A percentile compares a stretch with the other conserved stretches of the same genome.
Conservation (phyloP, 306 rosid species). For the Delonix regia region DNA sequence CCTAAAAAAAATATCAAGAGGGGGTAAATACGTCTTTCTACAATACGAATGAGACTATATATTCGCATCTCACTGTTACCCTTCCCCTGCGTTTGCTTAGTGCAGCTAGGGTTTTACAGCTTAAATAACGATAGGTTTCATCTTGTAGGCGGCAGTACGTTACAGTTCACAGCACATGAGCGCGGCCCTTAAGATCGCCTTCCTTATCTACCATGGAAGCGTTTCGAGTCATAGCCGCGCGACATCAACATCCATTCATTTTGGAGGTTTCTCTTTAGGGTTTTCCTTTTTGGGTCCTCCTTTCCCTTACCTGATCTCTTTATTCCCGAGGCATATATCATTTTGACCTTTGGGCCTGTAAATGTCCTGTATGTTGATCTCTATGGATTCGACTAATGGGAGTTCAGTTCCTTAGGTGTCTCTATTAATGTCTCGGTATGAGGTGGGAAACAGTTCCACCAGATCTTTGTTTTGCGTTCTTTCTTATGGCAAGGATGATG, state of each 20-base stretch:
- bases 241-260: conserved; percentile 22
- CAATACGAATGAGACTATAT: background rate
- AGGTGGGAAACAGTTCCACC: conserved; percentile 51
- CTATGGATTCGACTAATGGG: conserved; percentile 27
- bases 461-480: background rate
- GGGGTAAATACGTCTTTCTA: conserved; percentile 23
- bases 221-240: conserved; percentile 80
- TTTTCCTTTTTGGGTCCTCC: conserved; percentile 56
- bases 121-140: background rate
- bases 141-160: no score
- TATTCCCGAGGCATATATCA: conserved; percentile 31
- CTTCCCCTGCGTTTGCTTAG: background rate
- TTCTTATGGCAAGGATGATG: conserved; percentile 56
- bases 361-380: conserved; percentile 8
- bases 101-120: background rate
- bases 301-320: conserved; percentile 32
- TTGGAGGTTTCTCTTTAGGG: conserved; percentile 58
- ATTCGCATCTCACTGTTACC: background rate
- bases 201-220: conserved; percentile 63
- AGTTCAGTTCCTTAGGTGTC: conserved; percentile 30
- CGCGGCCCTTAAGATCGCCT: conserved; percentile 91
- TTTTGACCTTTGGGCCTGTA: conserved; percentile 28
- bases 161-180: conserved; percentile 1
- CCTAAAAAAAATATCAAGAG: background rate
- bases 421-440: conserved; percentile 40